Conservation (phyloP, 192 early-diverging fungal species). For the Gaertneriomyces sp. region DNA sequence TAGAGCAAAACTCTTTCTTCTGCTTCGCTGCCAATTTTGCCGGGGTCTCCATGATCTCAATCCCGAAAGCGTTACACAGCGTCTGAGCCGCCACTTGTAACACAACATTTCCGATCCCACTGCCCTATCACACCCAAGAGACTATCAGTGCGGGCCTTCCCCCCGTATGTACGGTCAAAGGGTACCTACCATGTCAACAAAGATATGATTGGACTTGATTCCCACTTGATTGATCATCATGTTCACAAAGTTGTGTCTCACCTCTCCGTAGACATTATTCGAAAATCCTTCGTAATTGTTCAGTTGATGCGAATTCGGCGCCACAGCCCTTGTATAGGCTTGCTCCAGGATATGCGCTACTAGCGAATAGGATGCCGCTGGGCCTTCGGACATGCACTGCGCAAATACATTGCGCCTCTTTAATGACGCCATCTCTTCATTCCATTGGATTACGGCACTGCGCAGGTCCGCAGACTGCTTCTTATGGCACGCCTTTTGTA, state of each 20-base stretch:
- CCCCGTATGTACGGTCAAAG: background rate
- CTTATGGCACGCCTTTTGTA: slow-evolving; percentile 74
- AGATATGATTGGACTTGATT: slow-evolving; percentile 64
- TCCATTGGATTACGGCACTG: slow-evolving; percentile 69
- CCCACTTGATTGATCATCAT: slow-evolving; percentile 74
- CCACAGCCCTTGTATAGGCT: slow-evolving; percentile 82
- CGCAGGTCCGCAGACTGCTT: slow-evolving; percentile 64
- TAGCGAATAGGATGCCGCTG: slow-evolving; percentile 56
- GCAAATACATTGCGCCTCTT: slow-evolving; percentile 38
- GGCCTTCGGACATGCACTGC: slow-evolving; percentile 27
- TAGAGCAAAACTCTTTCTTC: slow-evolving; percentile 75
- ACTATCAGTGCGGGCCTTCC: background rate
- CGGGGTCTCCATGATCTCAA: slow-evolving; percentile 89
- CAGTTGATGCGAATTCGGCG: slow-evolving; percentile 66
- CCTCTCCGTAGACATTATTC: slow-evolving; percentile 96
- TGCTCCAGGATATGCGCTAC: slow-evolving; percentile 84
- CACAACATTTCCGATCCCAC: slow-evolving; percentile 95
- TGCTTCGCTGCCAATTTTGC: slow-evolving; percentile 73
- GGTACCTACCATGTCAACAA: slow-evolving; percentile 76
- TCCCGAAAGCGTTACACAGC: slow-evolving; percentile 75
- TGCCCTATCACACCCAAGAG: slow-evolving; percentile 34
- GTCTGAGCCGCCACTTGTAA: slow-evolving; percentile 90
- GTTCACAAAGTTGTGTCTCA: slow-evolving; percentile 75
- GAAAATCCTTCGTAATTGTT: slow-evolving; percentile 83
- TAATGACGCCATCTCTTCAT: slow-evolving; percentile 51